Conservation (phyloP, 2,329 filamentous ascomycete genomes). For the Metarhizium anisopliae region DNA sequence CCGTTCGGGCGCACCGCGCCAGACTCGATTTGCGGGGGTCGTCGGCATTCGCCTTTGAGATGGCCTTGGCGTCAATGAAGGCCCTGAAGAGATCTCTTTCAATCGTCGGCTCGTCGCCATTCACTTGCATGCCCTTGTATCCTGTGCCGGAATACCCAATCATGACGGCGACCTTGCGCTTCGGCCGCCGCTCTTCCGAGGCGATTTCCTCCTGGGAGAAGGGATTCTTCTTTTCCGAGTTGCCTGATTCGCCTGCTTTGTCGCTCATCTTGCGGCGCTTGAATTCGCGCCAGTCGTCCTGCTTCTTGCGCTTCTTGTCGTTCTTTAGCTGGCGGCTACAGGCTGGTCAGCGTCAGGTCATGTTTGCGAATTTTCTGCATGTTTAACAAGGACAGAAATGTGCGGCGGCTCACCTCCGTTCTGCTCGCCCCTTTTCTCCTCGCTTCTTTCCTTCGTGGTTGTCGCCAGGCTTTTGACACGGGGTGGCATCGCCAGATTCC, state of each 20-base stretch:
- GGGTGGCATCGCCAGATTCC: background rate
- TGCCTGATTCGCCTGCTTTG: constrained; percentile 21
- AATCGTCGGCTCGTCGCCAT: constrained; percentile 76
- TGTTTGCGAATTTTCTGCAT: constrained; percentile 13
- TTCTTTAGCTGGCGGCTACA: constrained; percentile 22
- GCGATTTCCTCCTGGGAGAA: constrained; percentile 75
- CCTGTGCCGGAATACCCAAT: constrained; percentile 94
- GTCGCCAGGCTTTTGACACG: constrained; percentile 6
- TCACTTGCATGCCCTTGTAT: constrained; percentile 96
- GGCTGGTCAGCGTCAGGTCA: constrained; percentile 21
- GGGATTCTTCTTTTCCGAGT: constrained; percentile 30
- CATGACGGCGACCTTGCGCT: constrained; percentile 92
- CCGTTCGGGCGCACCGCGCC: constrained; percentile 87
- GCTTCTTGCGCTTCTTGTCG: constrained; percentile 29
- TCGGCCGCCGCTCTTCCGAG: constrained; percentile 76
- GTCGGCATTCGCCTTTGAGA: constrained; percentile 92
- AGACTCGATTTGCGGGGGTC: constrained; percentile 95
- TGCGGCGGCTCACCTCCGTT: constrained; percentile 8
- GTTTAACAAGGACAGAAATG: background rate
- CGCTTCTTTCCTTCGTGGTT: constrained; percentile 8
- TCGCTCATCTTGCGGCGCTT: constrained; percentile 33
- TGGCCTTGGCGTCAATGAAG: constrained; percentile 83
- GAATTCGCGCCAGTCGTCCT: constrained; percentile 30
- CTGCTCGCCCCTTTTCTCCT: constrained; percentile 20
- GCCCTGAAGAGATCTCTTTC: constrained; percentile 92